Percentiles rank a stretch among this genome's conserved stretches.
phyloP scores from a whole-genome alignment of 169 alveolate genomes.

The Plasmodium yoelii region DNA sequence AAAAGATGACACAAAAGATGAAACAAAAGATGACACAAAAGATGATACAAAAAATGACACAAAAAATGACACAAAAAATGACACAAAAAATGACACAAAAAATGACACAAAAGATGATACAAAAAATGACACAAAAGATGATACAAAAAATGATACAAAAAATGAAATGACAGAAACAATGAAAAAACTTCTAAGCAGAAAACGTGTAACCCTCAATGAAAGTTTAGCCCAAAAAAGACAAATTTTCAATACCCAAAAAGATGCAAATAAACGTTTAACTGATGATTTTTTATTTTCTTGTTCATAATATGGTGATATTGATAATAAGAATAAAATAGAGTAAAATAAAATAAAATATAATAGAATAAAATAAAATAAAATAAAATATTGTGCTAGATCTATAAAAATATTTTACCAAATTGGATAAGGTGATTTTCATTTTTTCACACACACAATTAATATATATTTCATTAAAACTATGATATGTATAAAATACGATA shows the following conservation, averaged over 20 bases:
- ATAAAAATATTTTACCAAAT: conserved; percentile 7
- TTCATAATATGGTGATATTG: conserved; percentile 21
- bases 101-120: not conserved
- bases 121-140: no score
- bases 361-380: conserved; percentile 10
- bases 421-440: not conserved
- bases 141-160: not conserved
- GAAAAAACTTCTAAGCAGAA: conserved; percentile 46
- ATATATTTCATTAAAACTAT: not conserved
- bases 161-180: conserved; percentile 28
- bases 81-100: not conserved
- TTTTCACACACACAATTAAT: no score
- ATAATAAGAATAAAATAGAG: conserved; percentile 3
- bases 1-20: conserved; percentile 30
- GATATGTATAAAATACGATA: not conserved
- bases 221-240: conserved; percentile 61
- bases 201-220: conserved; percentile 67
- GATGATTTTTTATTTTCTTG: conserved; percentile 48
- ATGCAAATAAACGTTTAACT: not conserved
- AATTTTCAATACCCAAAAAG: conserved; percentile 39
- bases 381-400: not conserved
- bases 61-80: conserved; percentile 29
- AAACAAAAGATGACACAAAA: no score
- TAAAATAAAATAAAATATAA: no score
- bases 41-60: not conserved